A percentile compares a stretch with the other conserved stretches of the same genome.
Conservation (phyloP, 331 rosid genomes). For the Stylosanthes scabra region DNA sequence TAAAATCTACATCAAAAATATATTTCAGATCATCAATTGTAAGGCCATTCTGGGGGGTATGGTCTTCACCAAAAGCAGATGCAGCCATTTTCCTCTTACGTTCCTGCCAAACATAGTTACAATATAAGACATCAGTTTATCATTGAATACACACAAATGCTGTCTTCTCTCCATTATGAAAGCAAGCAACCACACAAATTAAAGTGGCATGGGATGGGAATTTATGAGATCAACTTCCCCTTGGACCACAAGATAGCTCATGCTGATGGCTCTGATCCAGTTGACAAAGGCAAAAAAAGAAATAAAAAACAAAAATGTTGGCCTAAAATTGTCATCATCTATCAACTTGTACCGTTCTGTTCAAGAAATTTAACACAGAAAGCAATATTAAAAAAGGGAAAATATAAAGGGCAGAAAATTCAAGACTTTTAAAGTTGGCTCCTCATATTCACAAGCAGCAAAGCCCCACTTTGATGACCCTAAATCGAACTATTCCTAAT, state of each 20-base stretch:
- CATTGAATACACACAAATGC: neutral
- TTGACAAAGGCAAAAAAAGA: too few species aligned
- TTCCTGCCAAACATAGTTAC: constrained; percentile 61
- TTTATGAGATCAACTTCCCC: constrained; percentile 1
- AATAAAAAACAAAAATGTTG: neutral
- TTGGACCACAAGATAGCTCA: neutral
- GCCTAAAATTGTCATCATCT: neutral
- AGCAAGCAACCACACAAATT: neutral
- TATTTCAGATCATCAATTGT: constrained; percentile 94
- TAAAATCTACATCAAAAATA: constrained; percentile 79
- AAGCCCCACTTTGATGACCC: constrained; percentile 33
- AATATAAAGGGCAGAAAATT: constrained; percentile 13
- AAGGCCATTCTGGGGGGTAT: constrained; percentile 75
- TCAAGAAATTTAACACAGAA: neutral
- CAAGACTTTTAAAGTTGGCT: constrained; percentile 3
- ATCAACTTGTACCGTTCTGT: too few species aligned
- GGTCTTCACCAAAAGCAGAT: constrained; percentile 97
- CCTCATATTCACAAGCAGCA: constrained; percentile 18
- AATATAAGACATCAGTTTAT: constrained; percentile 31
- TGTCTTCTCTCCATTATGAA: too few species aligned
- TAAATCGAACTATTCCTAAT: constrained; percentile 27
- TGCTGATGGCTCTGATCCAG: neutral
- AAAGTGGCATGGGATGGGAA: constrained; percentile 9
- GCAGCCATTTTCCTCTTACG: constrained; percentile 98
- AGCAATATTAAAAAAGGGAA: neutral